A percentile compares a stretch with the other conserved stretches of the same genome.
Conservation (phyloP, 2,329 filamentous ascomycete genomes). For the Stachybotrys chartarum region DNA sequence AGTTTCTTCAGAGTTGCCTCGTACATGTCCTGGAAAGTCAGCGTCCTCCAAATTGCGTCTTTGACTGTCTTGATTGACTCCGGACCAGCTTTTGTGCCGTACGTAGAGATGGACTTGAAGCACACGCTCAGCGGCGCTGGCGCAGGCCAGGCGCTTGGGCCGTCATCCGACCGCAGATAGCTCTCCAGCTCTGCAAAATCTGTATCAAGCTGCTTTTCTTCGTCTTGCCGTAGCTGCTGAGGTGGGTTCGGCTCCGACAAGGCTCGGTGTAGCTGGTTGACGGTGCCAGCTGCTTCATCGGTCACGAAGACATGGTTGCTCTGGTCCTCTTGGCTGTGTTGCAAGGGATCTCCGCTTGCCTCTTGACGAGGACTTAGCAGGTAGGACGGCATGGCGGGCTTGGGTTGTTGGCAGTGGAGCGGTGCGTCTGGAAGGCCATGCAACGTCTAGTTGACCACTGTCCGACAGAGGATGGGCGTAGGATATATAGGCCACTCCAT, state of each 20-base stretch:
- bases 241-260: not conserved
- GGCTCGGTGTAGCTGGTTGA: not conserved
- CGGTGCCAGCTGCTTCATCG: not conserved
- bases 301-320: not conserved
- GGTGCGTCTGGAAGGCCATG: not conserved
- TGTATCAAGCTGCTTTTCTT: not conserved
- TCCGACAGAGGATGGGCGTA: not conserved
- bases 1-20: constrained; percentile 4
- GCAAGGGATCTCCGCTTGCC: not conserved
- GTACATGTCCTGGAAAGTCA: constrained; percentile 7
- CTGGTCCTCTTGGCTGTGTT: not conserved
- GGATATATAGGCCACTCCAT: not conserved
- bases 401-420: not conserved
- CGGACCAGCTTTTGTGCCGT: constrained; percentile 2
- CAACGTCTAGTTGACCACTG: not conserved
- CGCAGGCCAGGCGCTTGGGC: not conserved
- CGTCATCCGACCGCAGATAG: constrained; percentile 1
- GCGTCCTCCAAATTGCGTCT: constrained; percentile 6
- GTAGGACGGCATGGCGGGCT: not conserved
- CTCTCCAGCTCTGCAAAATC: not conserved
- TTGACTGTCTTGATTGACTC: constrained; percentile 3
- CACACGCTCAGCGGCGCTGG: constrained; percentile 4
- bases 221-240: not conserved
- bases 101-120: constrained; percentile 5
- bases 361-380: not conserved